Conservation (phyloP, 78 protist species). For the Pelomyxa schiedti region DNA sequence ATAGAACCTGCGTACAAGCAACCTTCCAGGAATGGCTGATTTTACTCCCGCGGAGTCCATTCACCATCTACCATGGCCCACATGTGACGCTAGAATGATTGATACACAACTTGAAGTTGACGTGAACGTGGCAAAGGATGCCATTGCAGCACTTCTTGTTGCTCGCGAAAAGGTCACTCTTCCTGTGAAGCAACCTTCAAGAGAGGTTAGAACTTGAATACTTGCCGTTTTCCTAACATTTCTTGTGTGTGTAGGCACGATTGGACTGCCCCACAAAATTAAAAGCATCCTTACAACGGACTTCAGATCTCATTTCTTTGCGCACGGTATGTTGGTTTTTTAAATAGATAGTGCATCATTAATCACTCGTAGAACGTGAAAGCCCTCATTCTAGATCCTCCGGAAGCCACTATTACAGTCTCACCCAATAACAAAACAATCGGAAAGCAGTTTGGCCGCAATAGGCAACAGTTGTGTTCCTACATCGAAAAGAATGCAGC, state of each 20-base stretch:
- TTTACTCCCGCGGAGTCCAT: not conserved
- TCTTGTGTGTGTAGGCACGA: no score
- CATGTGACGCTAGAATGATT: not conserved
- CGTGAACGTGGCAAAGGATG: not conserved
- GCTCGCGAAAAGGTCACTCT: not conserved
- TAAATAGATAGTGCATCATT: no score
- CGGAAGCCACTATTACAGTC: not conserved
- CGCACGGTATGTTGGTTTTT: not conserved
- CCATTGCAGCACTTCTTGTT: not conserved
- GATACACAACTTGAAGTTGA: constrained; percentile 7
- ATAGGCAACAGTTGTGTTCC: not conserved
- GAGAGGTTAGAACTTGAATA: no score
- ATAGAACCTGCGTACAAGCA: not conserved
- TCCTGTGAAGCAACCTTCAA: not conserved
- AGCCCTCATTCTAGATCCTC: not conserved
- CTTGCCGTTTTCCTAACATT: no score
- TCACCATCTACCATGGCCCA: not conserved
- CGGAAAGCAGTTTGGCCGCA: not conserved
- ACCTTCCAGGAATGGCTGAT: not conserved
- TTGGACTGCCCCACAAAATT: not conserved
- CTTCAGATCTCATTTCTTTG: not conserved
- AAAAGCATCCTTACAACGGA: not conserved
- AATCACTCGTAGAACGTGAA: no score
- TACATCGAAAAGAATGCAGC: not conserved
- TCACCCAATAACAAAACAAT: not conserved